These are phyloP conservation scores for Taphrina betulina DNA, from an alignment of 1,139 yeast species.

Conservation along the genomic window DNA sequence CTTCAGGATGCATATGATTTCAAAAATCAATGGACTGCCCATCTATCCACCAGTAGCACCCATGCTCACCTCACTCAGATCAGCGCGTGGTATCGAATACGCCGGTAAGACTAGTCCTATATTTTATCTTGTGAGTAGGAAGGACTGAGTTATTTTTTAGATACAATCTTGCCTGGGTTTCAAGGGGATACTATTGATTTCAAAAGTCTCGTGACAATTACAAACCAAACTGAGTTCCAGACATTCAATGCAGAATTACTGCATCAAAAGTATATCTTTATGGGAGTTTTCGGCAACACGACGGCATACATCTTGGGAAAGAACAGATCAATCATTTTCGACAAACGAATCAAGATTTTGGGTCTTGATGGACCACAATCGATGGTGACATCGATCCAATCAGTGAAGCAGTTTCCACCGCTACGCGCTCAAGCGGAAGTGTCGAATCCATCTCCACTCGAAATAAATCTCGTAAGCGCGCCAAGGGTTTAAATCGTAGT, in stretches of 20 bases:
- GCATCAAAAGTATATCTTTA: background rate
- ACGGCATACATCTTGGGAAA: background rate
- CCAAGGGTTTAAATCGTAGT: no score
- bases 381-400: background rate
- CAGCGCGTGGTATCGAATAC: background rate
- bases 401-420: background rate
- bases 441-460: constrained; percentile 2
- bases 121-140: no score
- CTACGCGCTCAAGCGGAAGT: background rate
- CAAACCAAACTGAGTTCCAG: constrained; percentile 4
- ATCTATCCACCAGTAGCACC: background rate
- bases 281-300: background rate
- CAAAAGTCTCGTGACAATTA: background rate
- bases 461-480: background rate
- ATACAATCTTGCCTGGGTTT: background rate
- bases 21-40: background rate
- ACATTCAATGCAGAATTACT: background rate
- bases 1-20: background rate
- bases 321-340: background rate
- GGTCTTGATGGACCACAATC: constrained; percentile 5
- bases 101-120: constrained; percentile 8
- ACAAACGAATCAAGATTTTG: background rate
- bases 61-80: background rate
- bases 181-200: background rate
- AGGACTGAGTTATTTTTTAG: no score